A percentile compares a stretch with the other conserved stretches of the same genome.
These are phyloP conservation scores for Lasiodiplodia theobromae DNA, from an alignment of 2,329 filamentous ascomycete species.

Conservation along the genomic window DNA sequence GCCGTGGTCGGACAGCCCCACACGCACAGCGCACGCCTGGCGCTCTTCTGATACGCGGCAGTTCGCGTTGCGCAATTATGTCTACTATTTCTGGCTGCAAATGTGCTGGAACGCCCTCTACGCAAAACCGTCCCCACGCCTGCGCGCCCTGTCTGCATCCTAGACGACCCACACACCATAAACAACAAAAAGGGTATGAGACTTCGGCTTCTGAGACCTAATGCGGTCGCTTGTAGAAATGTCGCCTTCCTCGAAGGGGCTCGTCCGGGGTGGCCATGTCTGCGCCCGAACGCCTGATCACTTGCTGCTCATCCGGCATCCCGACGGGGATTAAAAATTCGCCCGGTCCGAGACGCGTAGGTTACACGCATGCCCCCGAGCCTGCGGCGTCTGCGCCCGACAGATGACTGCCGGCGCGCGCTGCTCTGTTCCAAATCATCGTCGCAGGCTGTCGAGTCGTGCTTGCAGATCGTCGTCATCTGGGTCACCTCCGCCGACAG, in stretches of 20 bases:
- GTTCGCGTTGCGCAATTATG: slow-evolving; percentile 12
- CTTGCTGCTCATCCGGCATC: slow-evolving; percentile 11
- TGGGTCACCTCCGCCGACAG: slow-evolving; percentile 69
- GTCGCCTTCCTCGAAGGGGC: background rate
- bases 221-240: slow-evolving; percentile 18
- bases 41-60: background rate
- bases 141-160: background rate
- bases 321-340: background rate
- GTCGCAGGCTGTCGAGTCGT: slow-evolving; percentile 83
- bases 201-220: slow-evolving; percentile 22
- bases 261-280: slow-evolving; percentile 25
- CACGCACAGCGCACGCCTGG: slow-evolving; percentile 1
- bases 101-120: slow-evolving; percentile 14
- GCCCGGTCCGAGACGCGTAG: background rate
- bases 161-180: background rate
- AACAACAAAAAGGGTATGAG: slow-evolving; percentile 21
- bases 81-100: slow-evolving; percentile 19
- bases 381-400: background rate
- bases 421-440: slow-evolving; percentile 42
- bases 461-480: slow-evolving; percentile 92
- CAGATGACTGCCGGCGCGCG: background rate
- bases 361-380: background rate
- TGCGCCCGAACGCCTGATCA: slow-evolving; percentile 29
- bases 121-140: background rate
- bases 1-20: slow-evolving; percentile 22